Evolutionary conservation across 257 asterid species (phyloP), one percentile per base, ranked within the genome.

Genomic region (Mitragyna speciosa): DNA sequence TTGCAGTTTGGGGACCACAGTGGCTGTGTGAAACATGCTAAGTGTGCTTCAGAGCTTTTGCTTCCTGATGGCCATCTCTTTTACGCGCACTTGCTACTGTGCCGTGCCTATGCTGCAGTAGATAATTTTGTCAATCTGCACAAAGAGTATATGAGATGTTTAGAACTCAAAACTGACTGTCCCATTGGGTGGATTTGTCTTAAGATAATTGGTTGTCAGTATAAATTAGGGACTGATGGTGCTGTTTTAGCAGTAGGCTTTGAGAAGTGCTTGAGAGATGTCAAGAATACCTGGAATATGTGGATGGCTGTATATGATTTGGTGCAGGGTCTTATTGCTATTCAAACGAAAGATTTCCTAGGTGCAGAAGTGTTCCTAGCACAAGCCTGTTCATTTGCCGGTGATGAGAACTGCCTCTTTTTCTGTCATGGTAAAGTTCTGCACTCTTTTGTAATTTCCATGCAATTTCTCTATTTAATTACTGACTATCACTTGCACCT

Each of bases 151-250:
- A 71, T 75, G 70, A 85, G 77, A 76, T 95, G 99, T 86, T 84
- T 95, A 91, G 94, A 92, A 86, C 92, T 92, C 74, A 86, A 89
- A 82, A 91, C 96, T 78, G 88, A 89, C 78, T 86, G 76, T 83
- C 97, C 88, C 84, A 85, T 91, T 64, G 99, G 99, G 65, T 95
- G 97, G 98, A 87, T 95, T 80, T 83, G 91, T 82, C 92, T 95
- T 79, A 92, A 89, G 88, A 83, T 92, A 66, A 85, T 95, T 79
- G 94, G 90, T 83, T 89, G 90, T 70, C 88, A 80, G 84, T 91
- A 90, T 82, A 84, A 89, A 72, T 86, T 95, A 58, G 89, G 86
- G 72, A 84, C 89, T 80, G 92, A 92, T 79, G 80, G 87, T 49
- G 77, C 85, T 72, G 51, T 79, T 26, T 81, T 92, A 64, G 81